Conservation (phyloP, 345 rosid genomes). For the Noccaea bulbosa region DNA sequence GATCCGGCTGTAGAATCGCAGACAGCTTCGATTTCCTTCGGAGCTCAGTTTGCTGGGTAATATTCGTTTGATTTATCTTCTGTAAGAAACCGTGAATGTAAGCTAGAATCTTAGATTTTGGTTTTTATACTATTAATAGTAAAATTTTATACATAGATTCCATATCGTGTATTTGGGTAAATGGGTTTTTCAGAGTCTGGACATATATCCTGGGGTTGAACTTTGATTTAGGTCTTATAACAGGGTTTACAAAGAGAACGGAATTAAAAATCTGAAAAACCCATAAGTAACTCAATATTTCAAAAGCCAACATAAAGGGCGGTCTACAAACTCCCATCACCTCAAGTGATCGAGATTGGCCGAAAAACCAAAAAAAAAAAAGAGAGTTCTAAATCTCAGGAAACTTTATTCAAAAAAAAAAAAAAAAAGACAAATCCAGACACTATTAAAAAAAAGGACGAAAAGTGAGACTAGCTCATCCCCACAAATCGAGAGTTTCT, state of each 20-base stretch:
- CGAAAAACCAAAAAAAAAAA: neutral
- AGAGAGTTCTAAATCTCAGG: neutral
- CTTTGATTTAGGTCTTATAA: neutral
- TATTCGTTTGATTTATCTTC: neutral
- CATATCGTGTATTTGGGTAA: no score
- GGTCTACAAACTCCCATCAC: constrained; percentile 28
- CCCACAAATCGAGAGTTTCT: neutral
- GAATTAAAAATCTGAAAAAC: neutral
- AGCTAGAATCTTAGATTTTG: neutral
- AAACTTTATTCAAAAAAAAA: constrained; percentile 28
- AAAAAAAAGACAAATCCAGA: constrained; percentile 18
- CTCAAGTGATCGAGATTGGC: constrained; percentile 18
- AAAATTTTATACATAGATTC: no score
- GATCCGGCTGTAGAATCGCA: constrained; percentile 51
- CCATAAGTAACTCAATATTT: constrained; percentile 17
- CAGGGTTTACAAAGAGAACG: neutral
- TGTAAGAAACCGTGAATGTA: neutral
- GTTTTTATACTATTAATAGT: no score
- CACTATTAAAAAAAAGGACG: constrained; percentile 5
- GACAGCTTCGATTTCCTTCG: constrained; percentile 54
- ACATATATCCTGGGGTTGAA: no score
- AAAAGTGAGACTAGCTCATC: neutral
- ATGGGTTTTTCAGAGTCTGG: no score
- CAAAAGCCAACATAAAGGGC: constrained; percentile 19
- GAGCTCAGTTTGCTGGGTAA: constrained; percentile 54